These are phyloP conservation scores for Gremmenia infestans DNA, from an alignment of 2,329 filamentous ascomycete species.

Conservation along the genomic window DNA sequence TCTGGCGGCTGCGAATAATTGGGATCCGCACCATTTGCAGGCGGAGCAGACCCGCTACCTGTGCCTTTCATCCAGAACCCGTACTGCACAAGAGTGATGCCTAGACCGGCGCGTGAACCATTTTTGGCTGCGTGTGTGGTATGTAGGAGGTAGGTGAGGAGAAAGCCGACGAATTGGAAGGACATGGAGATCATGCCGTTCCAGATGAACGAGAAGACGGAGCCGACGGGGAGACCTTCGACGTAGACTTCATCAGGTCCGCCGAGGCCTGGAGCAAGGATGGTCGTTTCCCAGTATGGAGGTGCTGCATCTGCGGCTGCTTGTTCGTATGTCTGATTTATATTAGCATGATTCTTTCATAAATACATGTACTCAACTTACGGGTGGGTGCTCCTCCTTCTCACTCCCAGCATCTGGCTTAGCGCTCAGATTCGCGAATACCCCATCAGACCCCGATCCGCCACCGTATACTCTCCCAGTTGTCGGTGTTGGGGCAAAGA, in stretches of 20 bases:
- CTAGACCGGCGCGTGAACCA: conserved; percentile 87
- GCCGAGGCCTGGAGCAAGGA: conserved; percentile 84
- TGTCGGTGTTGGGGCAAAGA: conserved; percentile 22
- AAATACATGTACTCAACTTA: conserved; percentile 45
- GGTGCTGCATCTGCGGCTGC: conserved; percentile 93
- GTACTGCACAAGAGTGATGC: conserved; percentile 92
- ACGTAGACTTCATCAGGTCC: conserved; percentile 95
- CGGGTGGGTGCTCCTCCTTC: conserved; percentile 86
- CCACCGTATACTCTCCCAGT: conserved; percentile 58
- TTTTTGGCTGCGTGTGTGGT: conserved; percentile 98
- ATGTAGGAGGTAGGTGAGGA: conserved; percentile 95
- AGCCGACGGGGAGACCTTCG: conserved; percentile 89
- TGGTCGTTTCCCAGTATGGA: conserved; percentile 98
- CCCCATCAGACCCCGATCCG: conserved; percentile 81
- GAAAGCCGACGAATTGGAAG: conserved; percentile 94
- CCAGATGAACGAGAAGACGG: conserved; percentile 83
- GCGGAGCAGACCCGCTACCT: conserved; percentile 38
- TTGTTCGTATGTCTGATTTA: conserved; percentile 84
- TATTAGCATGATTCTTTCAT: conserved; percentile 5
- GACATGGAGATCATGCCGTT: conserved; percentile 97
- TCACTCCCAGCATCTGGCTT: conserved; percentile 78
- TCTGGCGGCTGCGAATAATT: conserved; percentile 69
- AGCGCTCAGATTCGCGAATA: conserved; percentile 91
- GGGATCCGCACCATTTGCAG: conserved; percentile 39
- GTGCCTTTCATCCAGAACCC: conserved; percentile 88